Conservation (phyloP, 257 asterid genomes). For the Gynochthodes officinalis region DNA sequence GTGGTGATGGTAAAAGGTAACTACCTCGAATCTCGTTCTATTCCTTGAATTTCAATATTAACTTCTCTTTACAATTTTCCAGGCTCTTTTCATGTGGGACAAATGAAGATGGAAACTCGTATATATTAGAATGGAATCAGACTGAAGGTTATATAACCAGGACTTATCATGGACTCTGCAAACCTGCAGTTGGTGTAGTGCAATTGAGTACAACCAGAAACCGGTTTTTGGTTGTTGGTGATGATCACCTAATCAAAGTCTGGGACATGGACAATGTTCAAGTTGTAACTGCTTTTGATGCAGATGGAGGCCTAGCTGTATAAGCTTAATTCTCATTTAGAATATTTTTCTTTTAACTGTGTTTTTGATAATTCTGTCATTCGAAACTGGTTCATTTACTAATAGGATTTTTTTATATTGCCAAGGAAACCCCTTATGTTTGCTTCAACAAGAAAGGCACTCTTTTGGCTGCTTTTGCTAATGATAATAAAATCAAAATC, state of each 20-base stretch:
- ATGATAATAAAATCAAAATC: slow-evolving; percentile 49
- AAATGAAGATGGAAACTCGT: slow-evolving; percentile 51
- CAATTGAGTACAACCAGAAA: slow-evolving; percentile 44
- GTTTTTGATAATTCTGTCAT: not conserved
- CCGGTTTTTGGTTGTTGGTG: slow-evolving; percentile 60
- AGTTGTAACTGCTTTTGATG: slow-evolving; percentile 41
- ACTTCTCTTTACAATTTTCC: slow-evolving; percentile 12
- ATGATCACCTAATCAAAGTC: slow-evolving; percentile 55
- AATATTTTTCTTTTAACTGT: not conserved
- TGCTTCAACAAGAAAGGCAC: slow-evolving; percentile 56
- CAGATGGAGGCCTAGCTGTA: slow-evolving; percentile 64
- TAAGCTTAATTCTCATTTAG: slow-evolving; percentile 5
- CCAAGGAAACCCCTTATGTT: slow-evolving; percentile 54
- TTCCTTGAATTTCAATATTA: not conserved
- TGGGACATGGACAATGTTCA: slow-evolving; percentile 57
- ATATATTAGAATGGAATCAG: slow-evolving; percentile 63
- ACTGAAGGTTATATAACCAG: slow-evolving; percentile 45
- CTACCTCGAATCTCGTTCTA: slow-evolving; percentile 4
- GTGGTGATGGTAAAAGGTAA: slow-evolving; percentile 59
- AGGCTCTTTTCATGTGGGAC: slow-evolving; percentile 82
- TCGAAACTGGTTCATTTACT: slow-evolving; percentile 1
- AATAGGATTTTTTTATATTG: slow-evolving; percentile 6
- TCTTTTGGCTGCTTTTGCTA: slow-evolving; percentile 59
- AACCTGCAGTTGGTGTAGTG: slow-evolving; percentile 32
- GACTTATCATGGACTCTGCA: slow-evolving; percentile 51